Evolutionary conservation across 768 basidiomycete species (phyloP), one percentile per base, ranked within the genome.

Genomic region (Kwoniella mangroviensis): DNA sequence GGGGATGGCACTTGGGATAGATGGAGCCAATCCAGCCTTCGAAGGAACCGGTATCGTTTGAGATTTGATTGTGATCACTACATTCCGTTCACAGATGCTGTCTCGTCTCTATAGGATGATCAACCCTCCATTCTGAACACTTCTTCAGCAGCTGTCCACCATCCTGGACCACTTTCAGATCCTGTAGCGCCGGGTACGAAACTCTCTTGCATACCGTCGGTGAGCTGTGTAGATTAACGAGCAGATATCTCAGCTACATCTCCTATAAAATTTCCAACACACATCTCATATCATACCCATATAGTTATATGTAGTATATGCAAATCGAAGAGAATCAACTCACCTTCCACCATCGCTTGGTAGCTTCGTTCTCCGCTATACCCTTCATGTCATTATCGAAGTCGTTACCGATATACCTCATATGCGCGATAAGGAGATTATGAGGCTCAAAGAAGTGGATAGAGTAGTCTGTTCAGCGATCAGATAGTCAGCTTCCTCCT

Each of bases 191-290:
- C 90, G 3, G 87, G 85, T n/a, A 89, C 85, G 53, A 92, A 88
- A 75, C 88, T 90, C 81, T 90, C 88, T 82, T 93, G 92, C 91
- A 92, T 91, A 4, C 76, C 84, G 79, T 92, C 91, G 0, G 90
- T 59, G 17, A 67, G 53, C 58, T 56, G 34, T 2, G 34, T 10
- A 45, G 17, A 45, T 40, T 21, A 15, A 49, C 42, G n/a, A 51
- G 19, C 26, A 22, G 34, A 10, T 61, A 19, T 61, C 34, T 34
- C 58, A 68, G 58, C 51, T 24, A 19, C n/a, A 51, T 24, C 34
- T 64, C 9, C 21, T 13, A 52, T 2, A 19, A 9, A 28, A 22
- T 40, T 28, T 22, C 4, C 34, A 34, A 34, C 1, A 34, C 34
- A 34, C 34, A 1, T 34, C 34, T 0, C 0, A 34, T 1, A 34